A percentile compares a stretch with the other conserved stretches of the same genome.
These are phyloP conservation scores for Suillus subalutaceus DNA, from an alignment of 768 basidiomycete genomes.

Conservation along the genomic window DNA sequence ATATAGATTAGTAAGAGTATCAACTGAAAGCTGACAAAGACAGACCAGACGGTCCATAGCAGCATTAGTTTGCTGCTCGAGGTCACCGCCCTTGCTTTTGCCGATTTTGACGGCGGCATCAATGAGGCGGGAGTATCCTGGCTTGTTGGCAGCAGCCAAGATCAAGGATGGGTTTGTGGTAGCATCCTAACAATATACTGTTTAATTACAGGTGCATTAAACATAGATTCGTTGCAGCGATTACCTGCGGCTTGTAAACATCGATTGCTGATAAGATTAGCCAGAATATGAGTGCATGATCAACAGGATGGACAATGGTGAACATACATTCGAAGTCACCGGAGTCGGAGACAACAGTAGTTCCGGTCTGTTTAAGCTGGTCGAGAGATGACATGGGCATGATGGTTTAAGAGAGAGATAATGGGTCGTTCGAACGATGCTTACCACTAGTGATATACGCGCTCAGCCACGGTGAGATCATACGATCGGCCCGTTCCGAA, in stretches of 20 bases:
- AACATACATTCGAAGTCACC: slow-evolving; percentile 86
- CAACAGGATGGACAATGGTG: slow-evolving; percentile 6
- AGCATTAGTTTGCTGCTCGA: slow-evolving; percentile 74
- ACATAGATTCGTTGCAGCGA: slow-evolving; percentile 19
- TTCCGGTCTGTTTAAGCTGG: slow-evolving; percentile 87
- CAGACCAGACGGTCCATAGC: slow-evolving; percentile 89
- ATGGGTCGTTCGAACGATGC: slow-evolving; percentile 7
- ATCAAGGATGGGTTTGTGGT: slow-evolving; percentile 98
- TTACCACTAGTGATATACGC: slow-evolving; percentile 20
- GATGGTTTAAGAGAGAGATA: slow-evolving; percentile 36
- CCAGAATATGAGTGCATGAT: slow-evolving; percentile 29
- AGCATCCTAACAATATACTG: slow-evolving; percentile 66
- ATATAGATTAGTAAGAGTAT: neutral
- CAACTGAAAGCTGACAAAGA: slow-evolving; percentile 14
- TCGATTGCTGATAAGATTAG: slow-evolving; percentile 72
- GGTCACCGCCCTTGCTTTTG: slow-evolving; percentile 78
- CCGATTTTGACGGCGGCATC: slow-evolving; percentile 72
- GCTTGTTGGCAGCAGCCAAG: slow-evolving; percentile 89
- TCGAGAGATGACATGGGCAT: slow-evolving; percentile 80
- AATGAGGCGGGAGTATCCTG: slow-evolving; percentile 82
- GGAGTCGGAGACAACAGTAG: slow-evolving; percentile 96
- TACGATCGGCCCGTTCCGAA: slow-evolving; percentile 7
- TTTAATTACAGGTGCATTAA: slow-evolving; percentile 10
- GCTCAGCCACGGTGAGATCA: slow-evolving; percentile 11
- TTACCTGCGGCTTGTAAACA: slow-evolving; percentile 91